phyloP scores from a whole-genome alignment of 1,139 yeast species.

The Arxiozyma bovina region DNA sequence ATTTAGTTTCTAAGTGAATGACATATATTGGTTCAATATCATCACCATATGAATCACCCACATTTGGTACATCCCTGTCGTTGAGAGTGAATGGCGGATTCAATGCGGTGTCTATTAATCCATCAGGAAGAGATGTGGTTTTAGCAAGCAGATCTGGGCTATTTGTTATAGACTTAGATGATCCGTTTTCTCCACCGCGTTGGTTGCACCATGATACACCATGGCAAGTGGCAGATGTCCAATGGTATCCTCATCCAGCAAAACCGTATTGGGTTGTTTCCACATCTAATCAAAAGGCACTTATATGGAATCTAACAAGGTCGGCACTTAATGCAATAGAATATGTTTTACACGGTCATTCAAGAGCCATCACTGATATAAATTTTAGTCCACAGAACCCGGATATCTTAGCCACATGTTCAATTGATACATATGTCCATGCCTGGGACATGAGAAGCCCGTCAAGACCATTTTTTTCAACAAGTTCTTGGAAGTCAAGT shows the following conservation, averaged over 20 bases:
- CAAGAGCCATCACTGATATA: constrained; percentile 90
- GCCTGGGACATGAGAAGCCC: constrained; percentile 91
- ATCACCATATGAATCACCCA: constrained; percentile 25
- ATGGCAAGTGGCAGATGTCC: constrained; percentile 99
- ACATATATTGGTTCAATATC: constrained; percentile 1
- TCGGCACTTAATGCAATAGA: constrained; percentile 73
- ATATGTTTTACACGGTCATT: constrained; percentile 79
- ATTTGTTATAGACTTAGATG: constrained; percentile 84
- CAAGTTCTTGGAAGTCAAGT: constrained; percentile 92
- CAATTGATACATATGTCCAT: constrained; percentile 78
- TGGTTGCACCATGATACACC: constrained; percentile 87
- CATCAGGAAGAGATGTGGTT: constrained; percentile 89
- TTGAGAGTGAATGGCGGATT: constrained; percentile 86
- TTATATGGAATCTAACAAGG: constrained; percentile 83
- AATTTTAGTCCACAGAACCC: constrained; percentile 86
- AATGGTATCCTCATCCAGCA: constrained; percentile 86
- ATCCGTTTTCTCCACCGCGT: constrained; percentile 90
- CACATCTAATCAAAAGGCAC: constrained; percentile 89
- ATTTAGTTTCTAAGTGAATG: not conserved
- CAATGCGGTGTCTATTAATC: constrained; percentile 88
- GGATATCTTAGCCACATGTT: constrained; percentile 85
- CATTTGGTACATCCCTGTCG: constrained; percentile 73
- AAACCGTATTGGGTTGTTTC: constrained; percentile 90
- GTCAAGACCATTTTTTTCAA: constrained; percentile 56
- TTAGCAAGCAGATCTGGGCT: constrained; percentile 78